These are phyloP conservation scores for Lenwebbia sp. DNA, from an alignment of 345 rosid species.

Conservation along the genomic window DNA sequence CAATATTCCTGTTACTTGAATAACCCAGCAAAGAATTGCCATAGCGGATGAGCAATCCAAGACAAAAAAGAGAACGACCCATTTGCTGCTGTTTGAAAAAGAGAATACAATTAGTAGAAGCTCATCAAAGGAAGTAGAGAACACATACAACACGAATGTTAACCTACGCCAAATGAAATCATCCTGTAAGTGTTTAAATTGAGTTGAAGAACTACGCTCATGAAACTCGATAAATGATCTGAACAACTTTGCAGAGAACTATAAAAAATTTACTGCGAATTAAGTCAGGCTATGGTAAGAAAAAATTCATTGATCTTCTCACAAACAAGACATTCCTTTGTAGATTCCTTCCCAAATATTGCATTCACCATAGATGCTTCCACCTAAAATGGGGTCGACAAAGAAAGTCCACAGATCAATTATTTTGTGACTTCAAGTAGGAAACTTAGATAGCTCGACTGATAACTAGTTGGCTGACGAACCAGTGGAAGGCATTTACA, in stretches of 20 bases:
- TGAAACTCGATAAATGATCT: background rate
- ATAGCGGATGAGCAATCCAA: conserved; percentile 94
- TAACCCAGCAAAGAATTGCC: conserved; percentile 61
- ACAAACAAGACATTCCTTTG: background rate
- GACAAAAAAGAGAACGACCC: conserved; percentile 91
- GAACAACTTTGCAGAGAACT: background rate
- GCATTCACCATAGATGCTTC: background rate
- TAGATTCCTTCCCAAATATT: background rate
- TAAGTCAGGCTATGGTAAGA: background rate
- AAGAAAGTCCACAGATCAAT: background rate
- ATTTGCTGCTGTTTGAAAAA: conserved; percentile 42
- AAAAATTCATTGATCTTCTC: background rate
- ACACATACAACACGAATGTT: background rate
- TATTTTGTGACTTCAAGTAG: background rate
- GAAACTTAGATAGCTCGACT: background rate
- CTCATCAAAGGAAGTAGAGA: background rate
- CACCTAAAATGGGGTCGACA: background rate
- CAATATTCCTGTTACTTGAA: conserved; percentile 37
- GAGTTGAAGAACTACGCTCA: background rate
- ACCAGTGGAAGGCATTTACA: background rate
- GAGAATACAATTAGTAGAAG: background rate
- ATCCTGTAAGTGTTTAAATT: background rate
- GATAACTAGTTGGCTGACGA: background rate
- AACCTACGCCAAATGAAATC: background rate
- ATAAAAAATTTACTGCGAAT: background rate